Percentiles rank a stretch among this genome's conserved stretches.
These are phyloP conservation scores for Vitis hybrid DNA, from an alignment of 177 flowering plant genomes.

Conservation along the genomic window DNA sequence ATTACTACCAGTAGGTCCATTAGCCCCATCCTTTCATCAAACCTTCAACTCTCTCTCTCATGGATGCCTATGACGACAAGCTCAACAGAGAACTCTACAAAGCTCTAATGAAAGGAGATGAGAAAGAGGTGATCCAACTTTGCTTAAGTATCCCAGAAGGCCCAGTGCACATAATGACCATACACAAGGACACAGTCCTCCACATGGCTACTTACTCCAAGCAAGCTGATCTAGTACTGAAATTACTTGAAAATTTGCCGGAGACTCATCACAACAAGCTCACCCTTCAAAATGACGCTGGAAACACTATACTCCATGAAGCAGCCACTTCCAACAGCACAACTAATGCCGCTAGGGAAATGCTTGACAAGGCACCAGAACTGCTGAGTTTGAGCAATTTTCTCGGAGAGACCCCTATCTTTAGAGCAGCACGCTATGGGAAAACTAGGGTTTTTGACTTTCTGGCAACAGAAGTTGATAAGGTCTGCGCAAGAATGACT, in stretches of 20 bases:
- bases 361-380: neutral
- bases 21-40: too few species aligned
- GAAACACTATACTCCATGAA: neutral
- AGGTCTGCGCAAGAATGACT: too few species aligned
- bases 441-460: neutral
- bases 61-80: too few species aligned
- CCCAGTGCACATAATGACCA: neutral
- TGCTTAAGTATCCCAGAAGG: neutral
- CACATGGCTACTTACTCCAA: neutral
- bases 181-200: neutral
- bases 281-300: neutral
- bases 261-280: neutral
- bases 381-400: constrained; percentile 1
- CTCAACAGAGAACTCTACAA: neutral
- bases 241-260: neutral
- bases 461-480: neutral
- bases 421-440: constrained; percentile 7
- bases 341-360: neutral
- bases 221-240: neutral
- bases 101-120: neutral
- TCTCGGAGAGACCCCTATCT: constrained; percentile 8
- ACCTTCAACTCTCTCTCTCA: too few species aligned
- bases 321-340: neutral
- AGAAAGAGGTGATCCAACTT: neutral
- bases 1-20: too few species aligned